A percentile compares a stretch with the other conserved stretches of the same genome.
phyloP scores from a whole-genome alignment of 2,329 filamentous ascomycete genomes.

The Graphilbum fragrans region DNA sequence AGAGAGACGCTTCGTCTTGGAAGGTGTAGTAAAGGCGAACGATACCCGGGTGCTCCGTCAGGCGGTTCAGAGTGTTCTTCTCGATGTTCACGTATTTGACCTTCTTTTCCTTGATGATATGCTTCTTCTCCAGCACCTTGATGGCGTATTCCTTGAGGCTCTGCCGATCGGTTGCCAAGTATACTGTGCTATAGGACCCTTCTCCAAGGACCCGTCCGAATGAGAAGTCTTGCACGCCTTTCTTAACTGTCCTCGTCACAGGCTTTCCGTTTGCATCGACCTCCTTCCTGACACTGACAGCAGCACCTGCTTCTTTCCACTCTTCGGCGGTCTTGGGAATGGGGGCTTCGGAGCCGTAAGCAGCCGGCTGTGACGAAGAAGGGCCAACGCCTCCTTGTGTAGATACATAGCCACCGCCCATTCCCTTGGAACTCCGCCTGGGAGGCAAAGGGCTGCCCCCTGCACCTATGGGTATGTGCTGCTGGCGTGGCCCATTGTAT shows the following conservation, averaged over 20 bases:
- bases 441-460: constrained; percentile 56
- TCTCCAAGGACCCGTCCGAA: constrained; percentile 88
- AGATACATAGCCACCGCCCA: constrained; percentile 42
- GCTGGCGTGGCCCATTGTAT: constrained; percentile 26
- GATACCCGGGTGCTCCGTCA: constrained; percentile 93
- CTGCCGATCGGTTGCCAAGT: constrained; percentile 84
- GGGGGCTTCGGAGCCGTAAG: constrained; percentile 25
- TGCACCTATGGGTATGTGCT: constrained; percentile 35
- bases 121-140: constrained; percentile 94
- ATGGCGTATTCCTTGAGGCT: constrained; percentile 94
- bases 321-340: constrained; percentile 62
- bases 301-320: constrained; percentile 93
- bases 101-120: constrained; percentile 99
- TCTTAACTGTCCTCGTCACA: constrained; percentile 77
- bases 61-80: constrained; percentile 89
- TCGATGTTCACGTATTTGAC: constrained; percentile 99
- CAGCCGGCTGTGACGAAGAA: constrained; percentile 23
- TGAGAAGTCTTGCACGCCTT: constrained; percentile 91
- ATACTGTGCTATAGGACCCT: constrained; percentile 94
- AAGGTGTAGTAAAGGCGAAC: constrained; percentile 98
- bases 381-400: constrained; percentile 14
- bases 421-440: constrained; percentile 63
- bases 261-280: constrained; percentile 75
- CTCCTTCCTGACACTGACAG: constrained; percentile 69
- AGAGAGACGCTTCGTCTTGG: constrained; percentile 89